A percentile compares a stretch with the other conserved stretches of the same genome.
Conservation (phyloP, 2,329 filamentous ascomycete species). For the Fusarium coffeatum region DNA sequence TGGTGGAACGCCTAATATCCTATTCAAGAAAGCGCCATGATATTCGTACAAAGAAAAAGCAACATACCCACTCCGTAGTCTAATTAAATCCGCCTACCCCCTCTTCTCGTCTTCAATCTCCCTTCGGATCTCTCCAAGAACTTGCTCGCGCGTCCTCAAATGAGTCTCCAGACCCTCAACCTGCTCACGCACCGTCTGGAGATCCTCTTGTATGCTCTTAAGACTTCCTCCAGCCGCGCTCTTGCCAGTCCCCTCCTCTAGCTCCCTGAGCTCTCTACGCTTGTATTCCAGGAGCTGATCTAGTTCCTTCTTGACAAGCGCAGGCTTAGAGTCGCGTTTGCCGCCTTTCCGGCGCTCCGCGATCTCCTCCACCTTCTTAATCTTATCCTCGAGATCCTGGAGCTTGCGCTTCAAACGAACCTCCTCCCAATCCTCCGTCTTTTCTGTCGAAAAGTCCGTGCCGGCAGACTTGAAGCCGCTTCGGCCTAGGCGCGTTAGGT, state of each 20-base stretch:
- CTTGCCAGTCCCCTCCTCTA: slow-evolving; percentile 78
- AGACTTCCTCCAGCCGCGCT: slow-evolving; percentile 77
- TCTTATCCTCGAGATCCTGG: slow-evolving; percentile 87
- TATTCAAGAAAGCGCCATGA: slow-evolving; percentile 45
- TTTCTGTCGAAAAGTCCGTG: slow-evolving; percentile 88
- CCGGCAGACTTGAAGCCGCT: slow-evolving; percentile 83
- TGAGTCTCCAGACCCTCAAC: slow-evolving; percentile 90
- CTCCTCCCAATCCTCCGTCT: slow-evolving; percentile 97
- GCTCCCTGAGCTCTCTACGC: slow-evolving; percentile 78
- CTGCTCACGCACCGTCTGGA: slow-evolving; percentile 92
- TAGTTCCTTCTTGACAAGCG: slow-evolving; percentile 91
- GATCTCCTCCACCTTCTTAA: slow-evolving; percentile 81
- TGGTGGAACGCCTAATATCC: slow-evolving; percentile 41
- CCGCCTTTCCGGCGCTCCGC: slow-evolving; percentile 72
- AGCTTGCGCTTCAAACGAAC: slow-evolving; percentile 94
- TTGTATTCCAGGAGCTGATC: slow-evolving; percentile 97
- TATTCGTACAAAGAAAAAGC: slow-evolving; percentile 45
- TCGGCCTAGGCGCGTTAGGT: slow-evolving; percentile 89
- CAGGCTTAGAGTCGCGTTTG: slow-evolving; percentile 82
- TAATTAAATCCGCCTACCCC: slow-evolving; percentile 53
- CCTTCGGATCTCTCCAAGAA: slow-evolving; percentile 78
- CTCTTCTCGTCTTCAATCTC: slow-evolving; percentile 90
- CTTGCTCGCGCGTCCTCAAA: slow-evolving; percentile 78
- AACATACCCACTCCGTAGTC: slow-evolving; percentile 24
- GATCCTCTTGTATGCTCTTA: slow-evolving; percentile 84